phyloP scores from a whole-genome alignment of 495 filamentous ascomycete genomes.

The Lasiosphaeriaceae sp. region DNA sequence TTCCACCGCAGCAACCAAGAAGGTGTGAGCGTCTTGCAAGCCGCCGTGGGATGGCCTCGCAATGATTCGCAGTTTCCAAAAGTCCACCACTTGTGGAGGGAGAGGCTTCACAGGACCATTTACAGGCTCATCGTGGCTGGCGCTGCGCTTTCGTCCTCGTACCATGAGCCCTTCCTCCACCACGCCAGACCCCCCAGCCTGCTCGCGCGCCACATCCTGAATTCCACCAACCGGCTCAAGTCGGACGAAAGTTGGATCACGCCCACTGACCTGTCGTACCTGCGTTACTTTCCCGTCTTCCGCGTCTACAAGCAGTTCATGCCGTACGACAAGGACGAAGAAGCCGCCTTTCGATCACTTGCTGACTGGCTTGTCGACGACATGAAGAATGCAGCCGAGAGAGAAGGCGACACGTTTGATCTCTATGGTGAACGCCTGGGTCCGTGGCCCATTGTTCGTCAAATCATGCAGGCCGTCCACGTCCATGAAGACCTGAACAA shows the following conservation, averaged over 20 bases:
- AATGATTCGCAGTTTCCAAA: not conserved
- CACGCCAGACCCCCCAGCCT: not conserved
- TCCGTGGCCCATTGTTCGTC: not conserved
- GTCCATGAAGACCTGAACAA: not conserved
- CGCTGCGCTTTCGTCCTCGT: not conserved
- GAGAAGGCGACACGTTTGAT: not conserved
- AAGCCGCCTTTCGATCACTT: not conserved
- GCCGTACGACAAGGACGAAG: not conserved
- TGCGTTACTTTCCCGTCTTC: not conserved
- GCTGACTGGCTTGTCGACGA: not conserved
- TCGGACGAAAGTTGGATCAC: not conserved
- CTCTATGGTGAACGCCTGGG: not conserved
- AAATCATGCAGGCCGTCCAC: not conserved
- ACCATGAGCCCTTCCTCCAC: slow-evolving; percentile 1
- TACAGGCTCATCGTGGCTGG: not conserved
- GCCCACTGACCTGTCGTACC: not conserved
- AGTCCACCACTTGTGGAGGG: not conserved
- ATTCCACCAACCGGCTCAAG: not conserved
- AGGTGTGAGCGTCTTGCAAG: not conserved
- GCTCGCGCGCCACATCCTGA: not conserved
- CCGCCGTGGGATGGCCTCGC: slow-evolving; percentile 3
- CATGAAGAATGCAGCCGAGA: not conserved
- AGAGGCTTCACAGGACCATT: slow-evolving; percentile 1
- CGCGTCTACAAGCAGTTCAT: not conserved
- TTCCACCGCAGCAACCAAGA: too few species aligned